Conservation (phyloP, 2,329 filamentous ascomycete genomes). For the Tolypocladium ovalisporum region DNA sequence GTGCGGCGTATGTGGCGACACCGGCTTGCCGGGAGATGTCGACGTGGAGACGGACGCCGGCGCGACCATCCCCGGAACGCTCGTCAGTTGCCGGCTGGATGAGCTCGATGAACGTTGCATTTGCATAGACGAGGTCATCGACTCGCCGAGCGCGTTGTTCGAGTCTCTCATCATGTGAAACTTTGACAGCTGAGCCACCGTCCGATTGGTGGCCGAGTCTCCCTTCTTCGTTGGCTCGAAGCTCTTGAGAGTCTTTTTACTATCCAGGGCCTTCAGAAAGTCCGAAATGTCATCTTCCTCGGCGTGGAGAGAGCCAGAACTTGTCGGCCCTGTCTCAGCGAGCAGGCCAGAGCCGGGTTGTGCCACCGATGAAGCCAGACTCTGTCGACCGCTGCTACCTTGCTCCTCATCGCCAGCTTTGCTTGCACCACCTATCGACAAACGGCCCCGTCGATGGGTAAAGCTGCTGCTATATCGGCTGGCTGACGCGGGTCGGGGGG, state of each 20-base stretch:
- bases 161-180: slow-evolving; percentile 87
- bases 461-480: slow-evolving; percentile 91
- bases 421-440: slow-evolving; percentile 65
- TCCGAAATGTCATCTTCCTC: slow-evolving; percentile 92
- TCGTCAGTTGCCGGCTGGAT: slow-evolving; percentile 48
- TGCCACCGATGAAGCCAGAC: slow-evolving; percentile 55
- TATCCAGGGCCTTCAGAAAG: slow-evolving; percentile 81
- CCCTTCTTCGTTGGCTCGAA: slow-evolving; percentile 59
- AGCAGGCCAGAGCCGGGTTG: slow-evolving; percentile 73
- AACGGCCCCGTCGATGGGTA: slow-evolving; percentile 67
- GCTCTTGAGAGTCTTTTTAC: slow-evolving; percentile 74
- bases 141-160: slow-evolving; percentile 81
- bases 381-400: slow-evolving; percentile 70
- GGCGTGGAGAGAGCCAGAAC: slow-evolving; percentile 56
- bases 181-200: slow-evolving; percentile 68
- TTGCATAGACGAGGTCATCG: slow-evolving; percentile 81
- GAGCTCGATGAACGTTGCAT: slow-evolving; percentile 75
- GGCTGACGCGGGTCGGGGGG: slow-evolving; percentile 68
- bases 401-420: slow-evolving; percentile 60
- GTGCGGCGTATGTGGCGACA: slow-evolving; percentile 84
- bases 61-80: slow-evolving; percentile 55
- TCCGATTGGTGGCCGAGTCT: slow-evolving; percentile 62
- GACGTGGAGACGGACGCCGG: slow-evolving; percentile 72
- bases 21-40: slow-evolving; percentile 80
- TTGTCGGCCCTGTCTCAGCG: slow-evolving; percentile 55